Base-by-base conservation (phyloP, 1,139 yeast genomes). In the Maudiozyma humilis region DNA sequence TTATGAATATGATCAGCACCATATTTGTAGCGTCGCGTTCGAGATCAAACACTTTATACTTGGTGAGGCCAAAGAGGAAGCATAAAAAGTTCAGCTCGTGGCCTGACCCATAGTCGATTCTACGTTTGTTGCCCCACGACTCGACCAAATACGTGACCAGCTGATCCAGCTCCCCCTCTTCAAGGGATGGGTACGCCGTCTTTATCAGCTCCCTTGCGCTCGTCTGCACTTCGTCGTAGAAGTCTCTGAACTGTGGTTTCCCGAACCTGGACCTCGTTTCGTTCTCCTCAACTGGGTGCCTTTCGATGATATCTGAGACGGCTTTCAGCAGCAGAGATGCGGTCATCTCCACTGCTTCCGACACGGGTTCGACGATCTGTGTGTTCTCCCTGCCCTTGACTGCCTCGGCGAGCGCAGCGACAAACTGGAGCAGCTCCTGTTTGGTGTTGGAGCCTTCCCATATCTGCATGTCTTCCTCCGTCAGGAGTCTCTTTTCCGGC, bases 61-160 rank as follows among this genome's bases (percentile, higher is more conserved):
- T 63, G 29, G 71, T 48, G 6, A 85, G 64, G 41, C 86, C 78
- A 32, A 76, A 68, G 37, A 87, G 66, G 54, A 86, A 83, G 41
- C 84, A 76, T 1, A 89, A 56, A 57, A 91, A 89, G 60, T 88
- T 89, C 47, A 91, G 70, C 62, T 91, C 99, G 62, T 91, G 99
- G 19, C 98, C 98, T 3, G 96, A 85, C 0, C 99, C 99, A 62
- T 88, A 91, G 63, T 91, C 99, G 25, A 91, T 86, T 58, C 99
- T 72, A 2, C 77, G 75, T 45, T 86, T 69, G 59, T 87, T 80
- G 0, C 98, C 98, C 80, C 89, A 89, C 0, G 93, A 74, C 52
- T 83, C 88, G 4, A 57, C 55, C 32, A 86, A 69, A 59, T 86
- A 86, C 1, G 68, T 61, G 0, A 69, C 51, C 8, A 79, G 51